phyloP scores from a whole-genome alignment of 2,329 filamentous ascomycete genomes.

The Sporothrix globosa region DNA sequence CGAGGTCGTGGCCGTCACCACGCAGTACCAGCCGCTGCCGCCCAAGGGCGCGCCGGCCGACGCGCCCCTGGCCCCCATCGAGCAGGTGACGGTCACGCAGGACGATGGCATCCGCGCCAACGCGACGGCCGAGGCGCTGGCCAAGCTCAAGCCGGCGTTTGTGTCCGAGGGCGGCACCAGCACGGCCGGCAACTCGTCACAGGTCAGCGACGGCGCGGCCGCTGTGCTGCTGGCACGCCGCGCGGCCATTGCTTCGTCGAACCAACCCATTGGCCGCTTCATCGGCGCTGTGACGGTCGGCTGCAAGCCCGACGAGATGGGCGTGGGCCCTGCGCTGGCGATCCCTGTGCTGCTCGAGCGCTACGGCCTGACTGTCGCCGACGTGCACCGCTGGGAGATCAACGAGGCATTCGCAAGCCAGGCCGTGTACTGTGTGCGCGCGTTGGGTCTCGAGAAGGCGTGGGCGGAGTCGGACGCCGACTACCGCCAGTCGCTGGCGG shows the following conservation, averaged over 20 bases:
- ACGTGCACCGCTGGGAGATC: conserved; percentile 88
- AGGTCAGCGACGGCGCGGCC: conserved; percentile 86
- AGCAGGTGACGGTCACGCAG: conserved; percentile 67
- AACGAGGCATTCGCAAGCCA: conserved; percentile 80
- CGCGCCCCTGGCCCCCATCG: conserved; percentile 46
- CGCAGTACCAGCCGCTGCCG: conserved; percentile 66
- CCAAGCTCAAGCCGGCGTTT: conserved; percentile 84
- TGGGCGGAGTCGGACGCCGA: conserved; percentile 52
- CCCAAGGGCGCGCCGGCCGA: conserved; percentile 61
- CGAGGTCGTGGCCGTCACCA: conserved; percentile 81
- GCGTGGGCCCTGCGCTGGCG: conserved; percentile 81
- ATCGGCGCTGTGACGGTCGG: conserved; percentile 75
- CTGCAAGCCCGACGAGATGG: conserved; percentile 90
- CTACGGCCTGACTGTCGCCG: conserved; percentile 66
- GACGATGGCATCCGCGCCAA: conserved; percentile 82
- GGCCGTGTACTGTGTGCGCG: conserved; percentile 70
- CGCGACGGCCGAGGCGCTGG: conserved; percentile 70
- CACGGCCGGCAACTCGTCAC: conserved; percentile 81
- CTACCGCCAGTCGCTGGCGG: not conserved
- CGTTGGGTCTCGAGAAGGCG: conserved; percentile 65
- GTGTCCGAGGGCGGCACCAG: conserved; percentile 66
- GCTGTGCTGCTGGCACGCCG: conserved; percentile 83
- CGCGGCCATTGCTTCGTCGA: conserved; percentile 74
- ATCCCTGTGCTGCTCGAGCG: conserved; percentile 79
- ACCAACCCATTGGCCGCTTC: conserved; percentile 84